Base-by-base conservation (phyloP, 495 filamentous ascomycete genomes). In the Penicillium roqueforti region DNA sequence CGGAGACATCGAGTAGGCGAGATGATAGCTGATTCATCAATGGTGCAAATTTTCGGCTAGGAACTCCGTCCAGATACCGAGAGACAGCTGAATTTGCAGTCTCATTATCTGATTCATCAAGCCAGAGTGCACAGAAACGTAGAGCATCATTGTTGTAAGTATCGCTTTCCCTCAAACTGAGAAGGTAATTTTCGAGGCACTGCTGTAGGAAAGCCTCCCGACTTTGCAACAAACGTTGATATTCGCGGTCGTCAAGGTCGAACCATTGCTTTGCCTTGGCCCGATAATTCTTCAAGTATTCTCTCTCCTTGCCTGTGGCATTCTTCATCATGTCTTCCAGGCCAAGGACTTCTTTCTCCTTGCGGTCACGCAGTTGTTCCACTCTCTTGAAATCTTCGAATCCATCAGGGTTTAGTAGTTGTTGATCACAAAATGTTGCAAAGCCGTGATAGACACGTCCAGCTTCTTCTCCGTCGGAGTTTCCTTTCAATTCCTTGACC, bases 1-100 rank as follows among this genome's bases (percentile, higher is more conserved):
- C 76, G 3, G 68, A 50, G 22, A 81, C 77, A 58, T 92, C 83
- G 45, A 95, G 83, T 13, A 97, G 75, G 19, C 93, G 86, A 11
- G 93, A 97, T 3, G 91, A 90, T 16, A 97, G 82, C 66, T 99
- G 93, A 63, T 96, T 99, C 87, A 96, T 96, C 52, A 97, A 70
- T 16, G 88, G 72, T 1, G 88, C 93, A 65, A 99, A 96, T 57
- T 99, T 99, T 36, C 88, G 78, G 45, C 87, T 96, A 16, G 91
- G 85, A 1, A 97, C 93, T 40, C 81, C 73, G 18, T 68, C 55
- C 37, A 97, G 76, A 61, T 88, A 75, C 58, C 78, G 81, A 38
- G 74, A 77, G 22, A 95, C 92, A 3, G 89, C 87, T 28, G 79
- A 75, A 59, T 97, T 97, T 3, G 88, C 86, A 29, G 83, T 81